Conservation (phyloP, 129 eudicot genomes). For the Arctium minus region DNA sequence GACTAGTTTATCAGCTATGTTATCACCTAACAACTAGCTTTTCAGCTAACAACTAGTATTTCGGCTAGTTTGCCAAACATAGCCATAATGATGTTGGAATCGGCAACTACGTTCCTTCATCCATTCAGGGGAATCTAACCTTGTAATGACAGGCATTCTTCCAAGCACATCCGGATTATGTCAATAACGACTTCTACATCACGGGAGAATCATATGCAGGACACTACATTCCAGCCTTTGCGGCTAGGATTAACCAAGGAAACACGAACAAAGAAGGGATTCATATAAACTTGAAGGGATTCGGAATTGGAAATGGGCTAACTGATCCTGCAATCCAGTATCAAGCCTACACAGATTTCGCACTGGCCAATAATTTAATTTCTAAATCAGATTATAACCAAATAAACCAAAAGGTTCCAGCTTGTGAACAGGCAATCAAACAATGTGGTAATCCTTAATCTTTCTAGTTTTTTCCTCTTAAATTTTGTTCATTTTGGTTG, state of each 20-base stretch:
- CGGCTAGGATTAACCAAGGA: conserved; percentile 31
- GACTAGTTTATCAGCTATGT: too few relatives aligned
- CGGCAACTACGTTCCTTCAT: background rate
- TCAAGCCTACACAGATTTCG: conserved; percentile 63
- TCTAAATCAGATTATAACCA: conserved; percentile 29
- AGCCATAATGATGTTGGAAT: background rate
- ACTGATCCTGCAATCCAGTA: conserved; percentile 72
- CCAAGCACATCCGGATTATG: conserved; percentile 60
- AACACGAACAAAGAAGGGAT: conserved; percentile 39
- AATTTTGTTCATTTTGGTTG: background rate
- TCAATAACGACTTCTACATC: conserved; percentile 72
- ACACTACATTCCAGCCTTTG: conserved; percentile 51
- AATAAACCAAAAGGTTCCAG: conserved; percentile 32
- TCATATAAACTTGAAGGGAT: conserved; percentile 41
- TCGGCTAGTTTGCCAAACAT: too few relatives aligned
- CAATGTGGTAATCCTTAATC: conserved; percentile 50
- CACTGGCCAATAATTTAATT: conserved; percentile 49
- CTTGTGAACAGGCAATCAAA: conserved; percentile 42
- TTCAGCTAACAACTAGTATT: too few relatives aligned
- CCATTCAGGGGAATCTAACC: conserved; percentile 2
- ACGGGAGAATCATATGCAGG: conserved; percentile 98
- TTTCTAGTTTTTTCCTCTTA: background rate
- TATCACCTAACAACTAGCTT: too few relatives aligned
- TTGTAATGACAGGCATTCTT: conserved; percentile 59
- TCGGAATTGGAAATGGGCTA: conserved; percentile 80